Evolutionary conservation across 2,329 filamentous ascomycete genomes (phyloP), one percentile per base, ranked within the genome.

Genomic region (Botryotinia narcissicola): DNA sequence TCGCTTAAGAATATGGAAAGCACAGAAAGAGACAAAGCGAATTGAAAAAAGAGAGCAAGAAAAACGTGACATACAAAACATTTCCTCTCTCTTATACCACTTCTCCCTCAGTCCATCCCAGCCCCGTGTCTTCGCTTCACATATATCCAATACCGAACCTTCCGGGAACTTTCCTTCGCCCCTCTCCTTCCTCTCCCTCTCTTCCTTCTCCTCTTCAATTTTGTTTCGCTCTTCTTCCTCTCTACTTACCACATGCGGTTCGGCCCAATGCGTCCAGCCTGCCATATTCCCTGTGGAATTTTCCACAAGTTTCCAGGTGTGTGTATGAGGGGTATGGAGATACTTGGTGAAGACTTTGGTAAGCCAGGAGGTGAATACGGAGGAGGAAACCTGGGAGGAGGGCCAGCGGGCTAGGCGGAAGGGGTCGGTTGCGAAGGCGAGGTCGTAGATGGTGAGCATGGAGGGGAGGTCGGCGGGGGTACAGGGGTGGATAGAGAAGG

Each of bases 221-320:
- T 51, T 67, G 12, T 2, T 1, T 7, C 9, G 9, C 6, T 46
- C 62, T 29, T 73, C 44, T 37, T 76, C 71, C 37, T 57, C 42
- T 46, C 8, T 48, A 4, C 35, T 62, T 40, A 69, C 42, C 10
- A 20, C 70, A 29, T 61, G 25, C 46, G 51, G 62, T 32, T 76
- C 74, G 48, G 78, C 75, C 42, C 72, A 74, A 74, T 77, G 70
- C 79, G 71, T 25, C 83, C 83, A 22, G 81, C 79, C 81, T 20
- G 79, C 80, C 9, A 82, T 71, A 12, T 79, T 76, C 2, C 79
- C 80, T 10, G 75, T 80, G 18, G 62, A 48, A 1, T 46, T 67
- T 70, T 83, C 80, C 46, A 77, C 76, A 40, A 83, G 74, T 73
- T 83, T 82, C 76, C 81, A 83, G 73, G 80, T 78, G 7, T 79